Base-by-base conservation (phyloP, 805 yeast species). In the Saturnispora silvae region DNA sequence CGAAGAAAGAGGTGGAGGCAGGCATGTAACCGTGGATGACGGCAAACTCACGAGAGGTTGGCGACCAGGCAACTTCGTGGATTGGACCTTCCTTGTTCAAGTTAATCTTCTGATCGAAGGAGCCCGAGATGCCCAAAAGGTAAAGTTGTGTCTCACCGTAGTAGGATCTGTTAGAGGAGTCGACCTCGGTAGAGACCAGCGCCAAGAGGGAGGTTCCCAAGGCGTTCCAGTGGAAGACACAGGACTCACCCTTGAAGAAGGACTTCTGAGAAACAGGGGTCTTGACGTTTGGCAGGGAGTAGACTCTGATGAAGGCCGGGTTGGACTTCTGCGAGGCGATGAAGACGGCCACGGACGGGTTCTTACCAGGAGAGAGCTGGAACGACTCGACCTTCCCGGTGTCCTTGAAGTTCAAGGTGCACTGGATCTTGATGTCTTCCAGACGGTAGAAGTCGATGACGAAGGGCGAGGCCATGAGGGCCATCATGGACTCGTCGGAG, bases 1-100 rank as follows among this genome's bases (percentile, higher is more conserved):
- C 97, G 53, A 89, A 92, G 52, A 92, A 85, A 9, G 95, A 77
- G 19, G 96, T 87, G 52, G 81, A 80, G 20, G 96, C 84, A 2
- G 99, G 99, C 97, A 92, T 92, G 63, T 75, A 87, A 23, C 98
- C 99, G 55, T 87, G 87, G 39, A 83, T 85, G 31, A 92, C 98
- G 43, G 96, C 97, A 65, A 92, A 94, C 63, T 92, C 97, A 49
- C 95, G 73, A 15, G 95, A 84, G 35, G 86, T 76, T 41, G 97
- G 96, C 19, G 95, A 81, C 99, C 99, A 92, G 17, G 92, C 78
- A 44, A 89, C 83, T 59, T 92, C 98, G 63, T 92, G 96, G 49
- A 92, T 86, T 31, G 99, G 97, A 23, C 97, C 97, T 53, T 86
- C 95, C 50, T 83, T 79, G 45, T 83, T 85, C 50, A 92, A 73